Percentiles rank a stretch among this genome's conserved stretches.
phyloP scores from a whole-genome alignment of 306 rosid genomes.

The Argentina anserina region DNA sequence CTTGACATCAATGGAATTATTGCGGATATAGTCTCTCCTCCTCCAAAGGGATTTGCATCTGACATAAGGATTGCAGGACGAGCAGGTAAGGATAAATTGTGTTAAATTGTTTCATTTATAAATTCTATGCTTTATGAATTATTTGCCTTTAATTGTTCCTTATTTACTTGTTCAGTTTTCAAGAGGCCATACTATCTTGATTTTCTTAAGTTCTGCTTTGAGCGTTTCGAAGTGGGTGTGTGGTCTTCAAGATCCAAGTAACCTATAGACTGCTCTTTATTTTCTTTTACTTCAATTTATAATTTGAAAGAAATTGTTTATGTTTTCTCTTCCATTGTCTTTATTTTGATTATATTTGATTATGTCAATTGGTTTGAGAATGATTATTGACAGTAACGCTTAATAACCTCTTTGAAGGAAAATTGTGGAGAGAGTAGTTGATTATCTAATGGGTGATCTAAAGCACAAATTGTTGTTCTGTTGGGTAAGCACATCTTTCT shows the following conservation, averaged over 20 bases:
- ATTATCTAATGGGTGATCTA: slow-evolving; percentile 62
- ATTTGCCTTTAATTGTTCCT: slow-evolving; percentile 20
- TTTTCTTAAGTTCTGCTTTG: slow-evolving; percentile 81
- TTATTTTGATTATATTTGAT: neutral
- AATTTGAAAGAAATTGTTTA: neutral
- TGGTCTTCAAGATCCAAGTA: slow-evolving; percentile 91
- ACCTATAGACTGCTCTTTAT: slow-evolving; percentile 18
- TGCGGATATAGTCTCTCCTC: slow-evolving; percentile 58
- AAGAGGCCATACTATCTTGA: slow-evolving; percentile 73
- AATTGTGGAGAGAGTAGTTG: slow-evolving; percentile 34
- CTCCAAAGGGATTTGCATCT: slow-evolving; percentile 45
- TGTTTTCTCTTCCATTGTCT: neutral
- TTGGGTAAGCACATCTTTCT: slow-evolving; percentile 57
- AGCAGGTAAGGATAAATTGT: slow-evolving; percentile 48
- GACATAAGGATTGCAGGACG: slow-evolving; percentile 44
- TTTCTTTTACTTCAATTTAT: slow-evolving; percentile 5
- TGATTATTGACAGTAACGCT: slow-evolving; percentile 13
- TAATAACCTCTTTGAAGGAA: slow-evolving; percentile 45
- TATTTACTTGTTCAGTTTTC: slow-evolving; percentile 56
- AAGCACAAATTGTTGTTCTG: slow-evolving; percentile 62
- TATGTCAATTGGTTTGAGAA: neutral
- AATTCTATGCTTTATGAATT: neutral
- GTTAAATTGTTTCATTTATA: slow-evolving; percentile 5
- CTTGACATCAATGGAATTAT: slow-evolving; percentile 86
- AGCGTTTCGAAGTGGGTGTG: slow-evolving; percentile 76